Percentiles rank a stretch among this genome's conserved stretches.
Conservation (phyloP, 148 eudicot species). For the Mesembryanthemum crystallinum region DNA sequence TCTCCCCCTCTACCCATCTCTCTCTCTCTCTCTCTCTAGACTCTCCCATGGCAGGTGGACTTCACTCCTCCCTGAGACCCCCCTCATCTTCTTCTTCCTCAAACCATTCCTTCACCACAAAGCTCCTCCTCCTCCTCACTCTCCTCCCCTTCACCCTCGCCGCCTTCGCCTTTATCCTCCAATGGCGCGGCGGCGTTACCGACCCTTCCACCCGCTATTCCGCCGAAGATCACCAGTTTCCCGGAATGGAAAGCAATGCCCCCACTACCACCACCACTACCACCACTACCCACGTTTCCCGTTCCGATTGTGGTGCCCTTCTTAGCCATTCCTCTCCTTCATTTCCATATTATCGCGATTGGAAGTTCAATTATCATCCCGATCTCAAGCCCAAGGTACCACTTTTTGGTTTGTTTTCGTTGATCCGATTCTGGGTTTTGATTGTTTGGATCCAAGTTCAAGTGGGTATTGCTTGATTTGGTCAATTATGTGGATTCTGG, state of each 20-base stretch:
- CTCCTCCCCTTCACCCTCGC: conserved; percentile 79
- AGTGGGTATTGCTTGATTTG: conserved; percentile 23
- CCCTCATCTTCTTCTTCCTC: conserved; percentile 36
- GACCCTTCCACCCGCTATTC: conserved; percentile 79
- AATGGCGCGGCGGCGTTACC: conserved; percentile 86
- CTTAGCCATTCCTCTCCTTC: conserved; percentile 45
- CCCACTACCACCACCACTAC: conserved; percentile 20
- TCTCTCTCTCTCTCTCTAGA: neutral
- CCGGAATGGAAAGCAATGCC: conserved; percentile 75
- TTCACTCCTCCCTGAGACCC: conserved; percentile 38
- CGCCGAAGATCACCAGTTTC: conserved; percentile 59
- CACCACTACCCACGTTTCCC: conserved; percentile 30
- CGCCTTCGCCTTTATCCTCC: conserved; percentile 74
- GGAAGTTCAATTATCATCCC: conserved; percentile 54
- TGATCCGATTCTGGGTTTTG: conserved; percentile 31
- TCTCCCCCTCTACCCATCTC: neutral
- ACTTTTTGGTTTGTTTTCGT: neutral
- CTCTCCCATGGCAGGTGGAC: conserved; percentile 55
- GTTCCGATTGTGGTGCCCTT: conserved; percentile 47
- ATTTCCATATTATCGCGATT: conserved; percentile 68
- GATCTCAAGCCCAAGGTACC: conserved; percentile 86
- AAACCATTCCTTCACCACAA: conserved; percentile 47
- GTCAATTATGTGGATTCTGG: neutral
- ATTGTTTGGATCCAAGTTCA: conserved; percentile 13
- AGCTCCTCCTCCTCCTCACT: conserved; percentile 69